Evolutionary conservation across 179 eudicot species (phyloP).

Genomic region (Nepenthes alata): DNA sequence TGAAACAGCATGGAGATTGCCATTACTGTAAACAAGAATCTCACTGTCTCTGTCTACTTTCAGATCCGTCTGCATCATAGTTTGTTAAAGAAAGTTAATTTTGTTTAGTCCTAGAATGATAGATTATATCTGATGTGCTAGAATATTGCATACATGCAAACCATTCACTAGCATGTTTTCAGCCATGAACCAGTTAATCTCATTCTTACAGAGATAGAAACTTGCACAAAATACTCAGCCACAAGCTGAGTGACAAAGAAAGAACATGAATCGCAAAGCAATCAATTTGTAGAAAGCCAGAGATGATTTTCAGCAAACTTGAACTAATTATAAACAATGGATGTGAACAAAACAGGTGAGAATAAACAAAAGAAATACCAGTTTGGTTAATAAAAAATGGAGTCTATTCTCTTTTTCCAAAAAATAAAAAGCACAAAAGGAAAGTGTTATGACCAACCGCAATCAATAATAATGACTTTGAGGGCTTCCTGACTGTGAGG

Average conservation of each 20-base stretch:
- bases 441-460: slow-evolving; percentile 43
- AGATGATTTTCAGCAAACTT: too few relatives aligned
- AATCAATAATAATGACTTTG: slow-evolving; percentile 53
- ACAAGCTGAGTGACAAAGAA: too few relatives aligned
- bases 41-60: slow-evolving; percentile 55
- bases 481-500: slow-evolving; percentile 51
- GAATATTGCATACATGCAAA: not conserved
- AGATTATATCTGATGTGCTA: not conserved
- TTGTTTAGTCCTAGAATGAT: not conserved
- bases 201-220: not conserved
- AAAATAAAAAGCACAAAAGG: not conserved
- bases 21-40: slow-evolving; percentile 63
- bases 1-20: slow-evolving; percentile 72
- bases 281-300: not conserved
- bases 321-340: too few relatives aligned
- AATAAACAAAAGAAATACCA: too few relatives aligned
- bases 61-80: slow-evolving; percentile 45
- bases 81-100: not conserved
- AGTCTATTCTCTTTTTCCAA: too few relatives aligned
- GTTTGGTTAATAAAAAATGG: too few relatives aligned
- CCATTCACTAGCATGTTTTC: not conserved
- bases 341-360: not conserved
- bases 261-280: not conserved
- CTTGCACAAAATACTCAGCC: too few relatives aligned
- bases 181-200: not conserved